Conservation (phyloP, 148 eudicot species). For the Rhododendron ovatum region DNA sequence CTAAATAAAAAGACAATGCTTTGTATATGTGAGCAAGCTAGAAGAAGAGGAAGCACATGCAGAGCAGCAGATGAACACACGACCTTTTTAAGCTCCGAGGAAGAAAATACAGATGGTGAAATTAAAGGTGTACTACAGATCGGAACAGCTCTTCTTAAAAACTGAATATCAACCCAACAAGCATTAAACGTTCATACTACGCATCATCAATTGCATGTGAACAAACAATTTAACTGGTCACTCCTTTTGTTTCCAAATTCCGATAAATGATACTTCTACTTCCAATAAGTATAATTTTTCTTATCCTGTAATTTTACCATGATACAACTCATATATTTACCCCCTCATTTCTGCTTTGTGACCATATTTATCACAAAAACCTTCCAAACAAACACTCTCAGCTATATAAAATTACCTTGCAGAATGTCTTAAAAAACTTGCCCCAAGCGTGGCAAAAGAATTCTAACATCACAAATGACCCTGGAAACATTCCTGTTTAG, state of each 20-base stretch:
- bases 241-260: not conserved
- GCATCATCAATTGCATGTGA: not conserved
- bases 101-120: not conserved
- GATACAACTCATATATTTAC: not conserved
- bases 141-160: not conserved
- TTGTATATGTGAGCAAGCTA: not conserved
- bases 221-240: not conserved
- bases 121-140: not conserved
- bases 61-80: not conserved
- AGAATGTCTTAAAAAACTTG: not conserved
- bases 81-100: not conserved
- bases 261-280: not conserved
- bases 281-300: not conserved
- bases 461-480: not conserved
- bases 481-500: not conserved
- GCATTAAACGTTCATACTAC: not conserved
- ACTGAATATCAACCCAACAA: not conserved
- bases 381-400: not conserved
- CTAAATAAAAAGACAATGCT: not conserved
- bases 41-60: not conserved
- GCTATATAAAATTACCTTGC: not conserved
- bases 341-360: not conserved
- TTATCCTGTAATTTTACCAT: not conserved
- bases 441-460: not conserved
- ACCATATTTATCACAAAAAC: not conserved